Base-by-base conservation (phyloP, 1,284 basidiomycete species). In the Malassezia caprae region DNA sequence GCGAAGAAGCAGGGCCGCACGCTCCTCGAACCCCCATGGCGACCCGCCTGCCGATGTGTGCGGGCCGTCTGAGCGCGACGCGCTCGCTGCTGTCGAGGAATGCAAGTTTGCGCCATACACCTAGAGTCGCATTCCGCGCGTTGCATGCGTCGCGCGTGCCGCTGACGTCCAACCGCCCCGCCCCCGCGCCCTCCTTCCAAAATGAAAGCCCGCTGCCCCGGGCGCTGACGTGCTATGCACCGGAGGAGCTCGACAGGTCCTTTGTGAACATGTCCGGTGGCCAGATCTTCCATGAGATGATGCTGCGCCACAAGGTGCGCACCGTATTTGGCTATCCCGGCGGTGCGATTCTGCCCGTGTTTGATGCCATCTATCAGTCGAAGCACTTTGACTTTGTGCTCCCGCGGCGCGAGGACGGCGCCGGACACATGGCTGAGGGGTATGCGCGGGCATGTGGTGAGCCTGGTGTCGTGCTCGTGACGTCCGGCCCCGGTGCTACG, bases 241-340 rank as follows among this genome's bases (percentile, higher is more conserved):
- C 61, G 37, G 58, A 62, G 15, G 60, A 71, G 10, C 67, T 78
- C 58, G 77, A 78, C 57, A 58, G 68, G 45, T 73, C 72, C 45
- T 96, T 98, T 71, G 82, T 96, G 54, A 93, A 93, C 58, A 83
- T 93, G 78, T 88, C 89, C 17, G 93, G 93, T 30, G 93, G 93
- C 32, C 82, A 96, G 76, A 96, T 98, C 73, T 96, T 98, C 79
- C 90, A 98, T 76, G 91, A 98, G 78, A 96, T 98, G 93, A 96
- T 98, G 89, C 84, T 91, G 56, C 82, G 93, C 51, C 93, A 98
- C 76, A 83, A 82, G 56, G 91, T 98, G 70, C 94, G 93, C 77
- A 88, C 96, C 73, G 83, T 98, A 48, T 98, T 98, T 73, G 93
- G 93, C 44, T 98, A 98, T 78, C 93, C 93, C 15, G 93, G 93